Evolutionary conservation across 2,329 filamentous ascomycete genomes (phyloP), one percentile per base, ranked within the genome.

Genomic region (Penicillium oxalicum): DNA sequence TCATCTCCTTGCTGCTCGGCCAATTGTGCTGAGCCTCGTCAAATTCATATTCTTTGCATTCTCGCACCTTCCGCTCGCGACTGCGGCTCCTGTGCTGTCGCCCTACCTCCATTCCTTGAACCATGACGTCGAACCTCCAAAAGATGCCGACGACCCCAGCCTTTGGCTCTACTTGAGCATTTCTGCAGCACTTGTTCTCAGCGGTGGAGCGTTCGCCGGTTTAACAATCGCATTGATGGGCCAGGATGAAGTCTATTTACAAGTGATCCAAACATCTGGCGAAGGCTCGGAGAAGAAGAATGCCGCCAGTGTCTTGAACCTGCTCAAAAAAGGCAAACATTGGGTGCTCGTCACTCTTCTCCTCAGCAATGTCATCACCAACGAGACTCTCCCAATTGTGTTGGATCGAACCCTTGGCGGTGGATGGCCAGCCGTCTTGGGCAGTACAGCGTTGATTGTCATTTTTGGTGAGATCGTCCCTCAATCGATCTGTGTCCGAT

Each of bases 401-500:
- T 80, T 98, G 44, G 93, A 98, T 70, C 80, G 93, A 48, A 95
- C 90, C 48, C 80, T 98, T 13, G 93, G 93, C 28, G 93, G 93
- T 57, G 93, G 93, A 55, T 91, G 94, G 76, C 91, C 91, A 52
- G 93, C 93, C 52, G 89, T 97, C 24, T 78, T 97, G 45, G 90
- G 91, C 61, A 94, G 89, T 74, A 98, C 93, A 1, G 81, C 94
- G 11, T 74, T 97, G 54, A 97, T 98, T 70, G 93, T 98, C 66
- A 96, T 98, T 60, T 98, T 98, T 67, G 93, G 93, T 60, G 93
- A 98, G 75, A 83, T 98, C 55, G 87, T 95, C 26, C 93, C 93
- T 29, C 93, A 98, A 68, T 96, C 91, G 25, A 81, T 97, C 59
- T 98, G 93, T 69, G 93, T 97, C 55, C 88, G 93, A 61, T 97